Base-by-base conservation (phyloP, 2,329 filamentous ascomycete species). In the Hypoxylon sp. region DNA sequence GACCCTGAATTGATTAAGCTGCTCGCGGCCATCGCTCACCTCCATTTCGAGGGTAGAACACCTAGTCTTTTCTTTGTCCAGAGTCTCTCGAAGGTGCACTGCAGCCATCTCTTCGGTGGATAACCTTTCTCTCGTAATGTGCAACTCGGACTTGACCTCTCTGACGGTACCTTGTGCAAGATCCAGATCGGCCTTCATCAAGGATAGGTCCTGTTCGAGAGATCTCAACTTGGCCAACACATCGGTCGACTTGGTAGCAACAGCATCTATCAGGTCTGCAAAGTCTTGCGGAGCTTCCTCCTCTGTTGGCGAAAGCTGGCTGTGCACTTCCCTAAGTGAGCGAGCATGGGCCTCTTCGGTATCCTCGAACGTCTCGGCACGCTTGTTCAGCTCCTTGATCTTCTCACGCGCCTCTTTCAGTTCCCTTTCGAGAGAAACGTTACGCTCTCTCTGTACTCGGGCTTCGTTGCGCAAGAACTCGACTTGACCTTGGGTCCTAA, bases 1-100 rank as follows among this genome's bases (percentile, higher is more conserved):
- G 13, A 80, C 78, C 54, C 90, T 85, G 18, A 96, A 77, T 23
- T 83, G 79, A 55, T 82, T 83, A 18, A 96, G 80, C 66, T 95
- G 88, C 11, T 82, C 78, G 33, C 90, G 86, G 58, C 89, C 86
- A 53, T 90, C 86, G 2, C 82, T 79, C 2, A 87, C 72, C 66
- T 88, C 84, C 23, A 69, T 72, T 66, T 88, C 84, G 0, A 88
- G 73, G 2, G 82, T 80, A n/a, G 70, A 58, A 2, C 80, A 78
- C 67, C 79, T 83, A 13, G 84, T 83, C 67, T 80, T 80, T 63
- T 85, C 82, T 49, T 80, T 79, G 0, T 79, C 75, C 7, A 86
- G 66, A 1, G 71, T 75, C 58, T 90, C 84, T 33, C 78, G 80
- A 8, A 88, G 73, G 48, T 81, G 80, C 35, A 80, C 76, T 0